Percentiles rank a stretch among this genome's conserved stretches.
phyloP scores from a whole-genome alignment of 768 basidiomycete genomes.

The Cyclocybe aegerita region DNA sequence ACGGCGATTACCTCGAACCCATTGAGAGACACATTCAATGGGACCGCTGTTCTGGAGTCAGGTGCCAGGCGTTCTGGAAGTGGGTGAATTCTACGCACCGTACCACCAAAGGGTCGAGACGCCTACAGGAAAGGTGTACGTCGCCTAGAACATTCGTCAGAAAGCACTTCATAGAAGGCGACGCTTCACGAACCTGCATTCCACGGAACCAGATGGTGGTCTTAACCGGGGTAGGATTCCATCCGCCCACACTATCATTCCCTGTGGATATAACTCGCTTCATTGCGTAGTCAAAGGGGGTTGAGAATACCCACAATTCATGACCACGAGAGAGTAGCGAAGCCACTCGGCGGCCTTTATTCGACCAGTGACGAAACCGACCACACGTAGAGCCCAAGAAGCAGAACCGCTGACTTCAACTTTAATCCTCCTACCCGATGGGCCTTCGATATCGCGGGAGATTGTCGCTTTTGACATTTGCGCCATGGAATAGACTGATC shows the following conservation, averaged over 20 bases:
- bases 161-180: not conserved
- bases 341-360: conserved; percentile 52
- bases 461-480: conserved; percentile 71
- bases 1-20: no score
- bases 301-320: conserved; percentile 49
- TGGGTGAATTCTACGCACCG: conserved; percentile 10
- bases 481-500: conserved; percentile 62
- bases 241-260: conserved; percentile 48
- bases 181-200: conserved; percentile 39
- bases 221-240: conserved; percentile 52
- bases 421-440: conserved; percentile 63
- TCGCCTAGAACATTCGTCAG: conserved; percentile 34
- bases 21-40: no score
- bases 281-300: not conserved
- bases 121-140: conserved; percentile 75
- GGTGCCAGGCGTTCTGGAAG: not conserved
- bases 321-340: conserved; percentile 68
- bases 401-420: conserved; percentile 54
- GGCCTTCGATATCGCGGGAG: conserved; percentile 63
- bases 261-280: conserved; percentile 19
- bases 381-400: conserved; percentile 55
- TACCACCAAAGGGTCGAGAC: conserved; percentile 56
- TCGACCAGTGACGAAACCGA: conserved; percentile 62
- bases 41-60: not conserved
- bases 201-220: conserved; percentile 65